Conservation (phyloP, 2,329 filamentous ascomycete species). For the Claviceps pusilla region DNA sequence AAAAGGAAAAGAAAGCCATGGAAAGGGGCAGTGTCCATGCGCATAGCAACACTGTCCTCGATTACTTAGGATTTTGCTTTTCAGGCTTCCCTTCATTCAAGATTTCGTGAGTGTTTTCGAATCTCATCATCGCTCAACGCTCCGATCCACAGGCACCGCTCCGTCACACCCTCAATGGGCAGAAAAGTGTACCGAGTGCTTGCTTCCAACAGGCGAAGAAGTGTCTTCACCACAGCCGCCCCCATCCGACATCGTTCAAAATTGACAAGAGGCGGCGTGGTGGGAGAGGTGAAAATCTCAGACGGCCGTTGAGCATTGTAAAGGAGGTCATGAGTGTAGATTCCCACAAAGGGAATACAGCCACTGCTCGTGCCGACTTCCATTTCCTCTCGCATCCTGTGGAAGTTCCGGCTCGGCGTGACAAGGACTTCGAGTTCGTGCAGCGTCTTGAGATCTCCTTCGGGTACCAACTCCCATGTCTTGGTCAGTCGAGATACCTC, state of each 20-base stretch:
- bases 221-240: slow-evolving; percentile 63
- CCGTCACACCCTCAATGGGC: slow-evolving; percentile 61
- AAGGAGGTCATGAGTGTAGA: slow-evolving; percentile 70
- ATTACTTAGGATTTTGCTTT: not conserved
- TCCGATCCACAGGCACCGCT: slow-evolving; percentile 74
- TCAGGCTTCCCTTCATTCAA: slow-evolving; percentile 22
- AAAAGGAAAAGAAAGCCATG: not conserved
- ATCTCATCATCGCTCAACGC: slow-evolving; percentile 66
- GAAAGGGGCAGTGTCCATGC: not conserved
- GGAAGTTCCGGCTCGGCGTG: slow-evolving; percentile 64
- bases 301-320: slow-evolving; percentile 69
- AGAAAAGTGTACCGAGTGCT: slow-evolving; percentile 61
- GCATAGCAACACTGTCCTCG: not conserved
- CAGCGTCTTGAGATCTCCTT: slow-evolving; percentile 49
- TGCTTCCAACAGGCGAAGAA: slow-evolving; percentile 64
- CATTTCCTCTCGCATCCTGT: slow-evolving; percentile 66
- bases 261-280: slow-evolving; percentile 57
- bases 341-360: slow-evolving; percentile 72
- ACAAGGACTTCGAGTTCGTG: slow-evolving; percentile 56
- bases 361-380: slow-evolving; percentile 51
- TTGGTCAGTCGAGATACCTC: slow-evolving; percentile 52
- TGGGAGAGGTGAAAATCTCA: slow-evolving; percentile 53
- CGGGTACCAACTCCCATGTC: slow-evolving; percentile 59
- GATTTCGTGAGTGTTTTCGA: slow-evolving; percentile 32
- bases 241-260: slow-evolving; percentile 69